Evolutionary conservation across 225 moss, liverwort and hornwort species (phyloP), one percentile per base, ranked within the genome.

Genomic region (Bryum argenteum): DNA sequence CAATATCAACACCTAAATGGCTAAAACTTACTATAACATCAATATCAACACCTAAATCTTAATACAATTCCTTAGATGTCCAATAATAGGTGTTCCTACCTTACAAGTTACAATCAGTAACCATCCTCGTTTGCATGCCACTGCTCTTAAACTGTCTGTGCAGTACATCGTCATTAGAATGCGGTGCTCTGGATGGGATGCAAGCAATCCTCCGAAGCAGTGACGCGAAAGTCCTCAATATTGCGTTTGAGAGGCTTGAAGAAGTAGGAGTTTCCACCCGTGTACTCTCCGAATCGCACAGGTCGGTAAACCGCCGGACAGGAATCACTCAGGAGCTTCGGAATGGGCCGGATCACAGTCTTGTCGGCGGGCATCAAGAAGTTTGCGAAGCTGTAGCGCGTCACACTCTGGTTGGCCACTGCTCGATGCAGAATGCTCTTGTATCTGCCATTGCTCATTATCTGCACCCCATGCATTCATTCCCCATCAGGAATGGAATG

Each of bases 341-440:
- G 28, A 7, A 82, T 26, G 17, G 82, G 84, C 50, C 65, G 11
- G 56, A 87, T 71, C 12, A 83, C 15, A 7, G 53, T 75, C 8
- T 53, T 12, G 8, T 68, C 61, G 2, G 75, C 53, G 3, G 67
- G 67, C 53, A 61, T 24, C 6, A 76, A 71, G 70, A 88, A 91
- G 40, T 72, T 78, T 12, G 90, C 81, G 2, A 88, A 60, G 57
- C 84, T 84, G 22, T 75, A 66, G 21, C 86, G 69, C 14, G 68
- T 78, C 69, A 15, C 69, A 3, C 63, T 64, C 44, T 59, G 45
- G 42, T 86, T 78, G 26, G 76, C 80, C 41, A 77, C 33, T 8
- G 76, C 80, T 20, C 86, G 82, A 65, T 88, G 88, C 64, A 81
- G 20, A 23, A 83, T 76, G 75, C 89, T 85, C 71, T 73, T 78